Conservation (phyloP, 805 yeast genomes). For the Wickerhamomyces canadensis region DNA sequence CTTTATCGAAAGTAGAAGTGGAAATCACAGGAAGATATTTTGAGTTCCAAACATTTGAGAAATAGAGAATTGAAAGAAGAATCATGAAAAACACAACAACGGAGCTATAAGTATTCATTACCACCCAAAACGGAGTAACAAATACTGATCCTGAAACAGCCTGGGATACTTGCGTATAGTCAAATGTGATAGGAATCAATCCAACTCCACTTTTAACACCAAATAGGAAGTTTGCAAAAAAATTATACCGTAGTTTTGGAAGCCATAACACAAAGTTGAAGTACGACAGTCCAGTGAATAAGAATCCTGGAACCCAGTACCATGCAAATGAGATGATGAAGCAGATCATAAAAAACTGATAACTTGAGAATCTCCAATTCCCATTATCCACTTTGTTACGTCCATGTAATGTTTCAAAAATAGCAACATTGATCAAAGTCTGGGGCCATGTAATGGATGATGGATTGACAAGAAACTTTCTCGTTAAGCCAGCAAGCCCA, state of each 20-base stretch:
- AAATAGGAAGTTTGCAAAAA: slow-evolving; percentile 53
- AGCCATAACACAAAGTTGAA: slow-evolving; percentile 43
- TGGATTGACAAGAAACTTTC: slow-evolving; percentile 55
- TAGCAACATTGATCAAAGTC: slow-evolving; percentile 51
- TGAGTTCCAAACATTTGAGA: slow-evolving; percentile 52
- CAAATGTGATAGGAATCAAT: slow-evolving; percentile 48
- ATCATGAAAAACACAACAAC: slow-evolving; percentile 47
- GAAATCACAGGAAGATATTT: slow-evolving; percentile 55
- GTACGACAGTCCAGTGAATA: slow-evolving; percentile 54
- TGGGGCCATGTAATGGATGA: slow-evolving; percentile 62
- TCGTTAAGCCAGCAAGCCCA: slow-evolving; percentile 57
- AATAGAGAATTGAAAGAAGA: slow-evolving; percentile 43
- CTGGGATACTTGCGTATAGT: slow-evolving; percentile 46
- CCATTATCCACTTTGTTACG: slow-evolving; percentile 35
- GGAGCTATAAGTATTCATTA: slow-evolving; percentile 37
- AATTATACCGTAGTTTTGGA: slow-evolving; percentile 37
- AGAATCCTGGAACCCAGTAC: slow-evolving; percentile 64
- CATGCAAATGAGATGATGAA: slow-evolving; percentile 43
- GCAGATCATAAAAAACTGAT: slow-evolving; percentile 40
- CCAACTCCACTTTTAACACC: slow-evolving; percentile 57
- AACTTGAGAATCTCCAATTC: slow-evolving; percentile 58
- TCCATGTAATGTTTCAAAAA: slow-evolving; percentile 45
- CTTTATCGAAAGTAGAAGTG: slow-evolving; percentile 44
- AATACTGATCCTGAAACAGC: slow-evolving; percentile 49
- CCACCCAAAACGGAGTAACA: slow-evolving; percentile 44